A percentile compares a stretch with the other conserved stretches of the same genome.
Evolutionary conservation across 257 asterid species (phyloP).

Genomic region (Primulina tabacum): DNA sequence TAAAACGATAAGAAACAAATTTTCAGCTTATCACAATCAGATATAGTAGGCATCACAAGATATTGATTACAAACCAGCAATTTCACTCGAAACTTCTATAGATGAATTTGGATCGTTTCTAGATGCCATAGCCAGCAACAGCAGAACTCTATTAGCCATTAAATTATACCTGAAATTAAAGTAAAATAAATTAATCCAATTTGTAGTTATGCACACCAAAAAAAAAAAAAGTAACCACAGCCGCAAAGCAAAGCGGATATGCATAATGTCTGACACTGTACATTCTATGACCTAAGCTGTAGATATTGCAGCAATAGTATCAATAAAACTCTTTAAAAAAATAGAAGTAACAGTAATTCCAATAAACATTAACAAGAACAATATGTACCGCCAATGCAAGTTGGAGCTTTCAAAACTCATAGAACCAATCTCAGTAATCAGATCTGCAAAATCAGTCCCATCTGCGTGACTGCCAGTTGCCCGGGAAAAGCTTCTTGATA

Average conservation of each 20-base stretch:
- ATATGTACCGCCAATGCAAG: conserved; percentile 88
- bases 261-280: conserved; percentile 10
- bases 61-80: conserved; percentile 61
- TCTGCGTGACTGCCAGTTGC: conserved; percentile 46
- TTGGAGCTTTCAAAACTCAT: conserved; percentile 80
- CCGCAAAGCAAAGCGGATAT: conserved; percentile 17
- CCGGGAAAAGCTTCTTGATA: conserved; percentile 69
- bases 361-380: conserved; percentile 15
- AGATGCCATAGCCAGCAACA: conserved; percentile 89
- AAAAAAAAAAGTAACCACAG: neutral
- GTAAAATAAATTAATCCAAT: conserved; percentile 23
- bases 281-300: conserved; percentile 3
- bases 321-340: conserved; percentile 19
- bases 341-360: conserved; percentile 11
- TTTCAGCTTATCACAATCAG: conserved; percentile 7
- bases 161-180: conserved; percentile 79
- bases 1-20: neutral
- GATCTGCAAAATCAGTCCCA: conserved; percentile 62
- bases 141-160: conserved; percentile 96
- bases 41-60: conserved; percentile 16
- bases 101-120: conserved; percentile 69
- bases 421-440: conserved; percentile 86
- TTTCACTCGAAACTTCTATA: conserved; percentile 61
- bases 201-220: conserved; percentile 19
- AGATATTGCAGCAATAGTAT: neutral